Evolutionary conservation across 495 filamentous ascomycete species (phyloP).

Genomic region (Ramalina peruviana): DNA sequence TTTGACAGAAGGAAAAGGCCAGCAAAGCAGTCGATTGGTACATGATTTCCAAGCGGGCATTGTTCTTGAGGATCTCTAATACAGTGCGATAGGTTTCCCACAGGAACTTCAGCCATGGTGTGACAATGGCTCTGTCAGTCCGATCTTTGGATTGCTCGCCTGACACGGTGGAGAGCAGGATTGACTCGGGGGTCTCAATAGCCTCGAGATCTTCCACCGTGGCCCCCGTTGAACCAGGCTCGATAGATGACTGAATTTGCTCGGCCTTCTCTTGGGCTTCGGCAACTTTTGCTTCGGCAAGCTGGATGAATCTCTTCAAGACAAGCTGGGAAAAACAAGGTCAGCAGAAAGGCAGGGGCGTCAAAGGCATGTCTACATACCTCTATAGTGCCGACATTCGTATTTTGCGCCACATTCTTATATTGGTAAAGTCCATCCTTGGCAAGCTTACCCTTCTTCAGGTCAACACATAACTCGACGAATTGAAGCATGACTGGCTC

Average conservation of each 20-base stretch:
- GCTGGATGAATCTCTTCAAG: conserved; percentile 91
- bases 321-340: conserved; percentile 46
- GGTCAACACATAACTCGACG: conserved; percentile 90
- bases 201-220: conserved; percentile 93
- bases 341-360: conserved; percentile 1
- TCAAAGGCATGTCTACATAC: conserved; percentile 26
- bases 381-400: conserved; percentile 96
- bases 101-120: conserved; percentile 97
- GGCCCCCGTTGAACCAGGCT: conserved; percentile 50
- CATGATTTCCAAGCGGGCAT: conserved; percentile 91
- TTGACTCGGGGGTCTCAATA: conserved; percentile 93
- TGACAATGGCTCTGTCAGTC: conserved; percentile 94
- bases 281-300: conserved; percentile 90
- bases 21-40: conserved; percentile 97
- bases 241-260: conserved; percentile 77
- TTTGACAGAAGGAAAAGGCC: conserved; percentile 95
- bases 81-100: conserved; percentile 99
- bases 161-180: conserved; percentile 92
- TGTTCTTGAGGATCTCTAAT: conserved; percentile 95
- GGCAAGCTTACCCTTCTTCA: conserved; percentile 92
- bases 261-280: conserved; percentile 94
- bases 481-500: conserved; percentile 98
- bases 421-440: conserved; percentile 99
- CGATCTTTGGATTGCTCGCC: conserved; percentile 94
- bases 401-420: conserved; percentile 99